phyloP scores from a whole-genome alignment of 169 alveolate genomes.

The Eimeria sp. region DNA sequence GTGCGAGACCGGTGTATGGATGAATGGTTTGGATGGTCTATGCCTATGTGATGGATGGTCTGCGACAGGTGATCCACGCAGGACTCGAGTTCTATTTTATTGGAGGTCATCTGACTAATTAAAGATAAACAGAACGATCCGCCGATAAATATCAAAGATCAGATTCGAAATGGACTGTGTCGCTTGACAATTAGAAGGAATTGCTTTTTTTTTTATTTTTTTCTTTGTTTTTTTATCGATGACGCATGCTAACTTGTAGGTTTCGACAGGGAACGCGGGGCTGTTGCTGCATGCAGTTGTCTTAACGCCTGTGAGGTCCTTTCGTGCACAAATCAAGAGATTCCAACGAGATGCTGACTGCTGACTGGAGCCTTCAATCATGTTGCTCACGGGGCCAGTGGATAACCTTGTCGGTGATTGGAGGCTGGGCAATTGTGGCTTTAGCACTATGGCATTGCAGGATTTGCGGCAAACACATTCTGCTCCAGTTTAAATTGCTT shows the following conservation, averaged over 20 bases:
- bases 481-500: constrained; percentile 87
- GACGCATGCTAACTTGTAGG: not conserved
- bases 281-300: not conserved
- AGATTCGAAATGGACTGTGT: not conserved
- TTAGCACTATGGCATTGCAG: constrained; percentile 63
- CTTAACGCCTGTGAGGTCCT: not conserved
- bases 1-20: not conserved
- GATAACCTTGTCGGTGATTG: constrained; percentile 70
- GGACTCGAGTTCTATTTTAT: too few relatives aligned
- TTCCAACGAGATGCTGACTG: constrained; percentile 24
- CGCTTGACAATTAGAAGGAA: too few relatives aligned
- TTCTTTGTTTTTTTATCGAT: not conserved
- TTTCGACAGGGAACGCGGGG: not conserved
- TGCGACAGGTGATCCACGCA: too few relatives aligned
- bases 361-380: constrained; percentile 69
- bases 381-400: constrained; percentile 82
- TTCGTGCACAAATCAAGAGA: not conserved
- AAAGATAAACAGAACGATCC: too few relatives aligned
- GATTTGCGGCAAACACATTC: constrained; percentile 74
- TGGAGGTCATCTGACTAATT: too few relatives aligned
- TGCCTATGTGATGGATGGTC: too few relatives aligned
- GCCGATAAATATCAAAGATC: not conserved
- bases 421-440: constrained; percentile 66
- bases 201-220: not conserved
- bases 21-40: too few relatives aligned